Evolutionary conservation across 495 filamentous ascomycete genomes (phyloP).

Genomic region (Aspergillus asperescens): DNA sequence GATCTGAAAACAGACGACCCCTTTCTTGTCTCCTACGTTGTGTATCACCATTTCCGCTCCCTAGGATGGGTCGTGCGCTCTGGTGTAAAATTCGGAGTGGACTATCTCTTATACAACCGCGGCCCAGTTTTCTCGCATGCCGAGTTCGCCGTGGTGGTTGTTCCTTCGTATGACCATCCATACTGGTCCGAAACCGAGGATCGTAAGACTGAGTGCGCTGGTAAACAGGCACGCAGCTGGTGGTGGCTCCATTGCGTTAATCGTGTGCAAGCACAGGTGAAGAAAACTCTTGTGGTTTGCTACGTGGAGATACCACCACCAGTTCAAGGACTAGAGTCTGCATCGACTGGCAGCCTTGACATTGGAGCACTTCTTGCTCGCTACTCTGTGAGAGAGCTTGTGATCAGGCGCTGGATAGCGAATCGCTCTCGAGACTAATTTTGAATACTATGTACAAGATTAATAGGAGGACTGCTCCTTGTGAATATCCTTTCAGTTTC

Average conservation of each 20-base stretch:
- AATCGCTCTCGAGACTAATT: constrained; percentile 68
- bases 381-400: constrained; percentile 78
- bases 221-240: constrained; percentile 60
- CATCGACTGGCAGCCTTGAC: constrained; percentile 30
- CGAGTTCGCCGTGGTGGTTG: constrained; percentile 78
- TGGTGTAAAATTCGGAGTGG: constrained; percentile 90
- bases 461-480: no score
- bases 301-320: constrained; percentile 91
- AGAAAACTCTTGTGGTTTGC: constrained; percentile 78
- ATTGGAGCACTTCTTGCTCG: constrained; percentile 58
- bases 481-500: no score
- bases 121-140: constrained; percentile 92
- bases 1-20: constrained; percentile 63
- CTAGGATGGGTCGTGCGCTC: constrained; percentile 93
- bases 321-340: not conserved
- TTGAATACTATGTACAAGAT: not conserved
- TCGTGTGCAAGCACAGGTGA: constrained; percentile 81
- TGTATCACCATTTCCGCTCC: constrained; percentile 95
- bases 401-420: constrained; percentile 73
- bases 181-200: constrained; percentile 62
- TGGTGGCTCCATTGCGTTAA: constrained; percentile 91
- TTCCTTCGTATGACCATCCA: constrained; percentile 73
- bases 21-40: constrained; percentile 79
- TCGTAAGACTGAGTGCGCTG: constrained; percentile 40
- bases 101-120: constrained; percentile 91